These are phyloP conservation scores for Cydonia oblonga DNA, from an alignment of 331 rosid genomes.

Conservation along the genomic window DNA sequence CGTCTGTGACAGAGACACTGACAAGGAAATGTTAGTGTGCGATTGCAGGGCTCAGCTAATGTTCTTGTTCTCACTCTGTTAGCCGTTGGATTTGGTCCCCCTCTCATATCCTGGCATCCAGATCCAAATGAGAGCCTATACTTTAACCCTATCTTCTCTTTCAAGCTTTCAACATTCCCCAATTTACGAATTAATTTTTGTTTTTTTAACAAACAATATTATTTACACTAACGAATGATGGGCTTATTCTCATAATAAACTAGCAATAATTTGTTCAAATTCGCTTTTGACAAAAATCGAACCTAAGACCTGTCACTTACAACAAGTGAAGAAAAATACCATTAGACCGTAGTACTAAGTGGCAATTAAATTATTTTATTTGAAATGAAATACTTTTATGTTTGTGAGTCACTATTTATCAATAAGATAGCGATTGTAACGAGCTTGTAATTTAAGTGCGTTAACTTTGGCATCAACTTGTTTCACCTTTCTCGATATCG, in stretches of 20 bases:
- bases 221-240: accelerated
- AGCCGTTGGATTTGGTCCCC: not conserved
- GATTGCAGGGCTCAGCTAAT: not conserved
- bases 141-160: not conserved
- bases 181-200: no score
- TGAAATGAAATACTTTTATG: no score
- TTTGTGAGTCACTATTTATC: not conserved
- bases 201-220: no score
- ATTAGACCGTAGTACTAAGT: accelerated
- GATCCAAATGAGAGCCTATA: no score
- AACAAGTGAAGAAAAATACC: accelerated
- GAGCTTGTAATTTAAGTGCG: not conserved
- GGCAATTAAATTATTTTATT: no score
- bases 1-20: not conserved
- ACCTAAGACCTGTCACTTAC: no score
- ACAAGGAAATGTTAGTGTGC: not conserved
- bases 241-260: accelerated
- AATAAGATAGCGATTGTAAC: no score
- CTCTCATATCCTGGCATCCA: no score
- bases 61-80: not conserved
- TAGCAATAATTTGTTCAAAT: no score
- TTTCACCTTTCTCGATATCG: no score
- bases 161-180: not conserved
- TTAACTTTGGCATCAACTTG: not conserved
- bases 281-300: accelerated